phyloP scores from a whole-genome alignment of 139 green algal species.

The Monoraphidium neglectum region DNA sequence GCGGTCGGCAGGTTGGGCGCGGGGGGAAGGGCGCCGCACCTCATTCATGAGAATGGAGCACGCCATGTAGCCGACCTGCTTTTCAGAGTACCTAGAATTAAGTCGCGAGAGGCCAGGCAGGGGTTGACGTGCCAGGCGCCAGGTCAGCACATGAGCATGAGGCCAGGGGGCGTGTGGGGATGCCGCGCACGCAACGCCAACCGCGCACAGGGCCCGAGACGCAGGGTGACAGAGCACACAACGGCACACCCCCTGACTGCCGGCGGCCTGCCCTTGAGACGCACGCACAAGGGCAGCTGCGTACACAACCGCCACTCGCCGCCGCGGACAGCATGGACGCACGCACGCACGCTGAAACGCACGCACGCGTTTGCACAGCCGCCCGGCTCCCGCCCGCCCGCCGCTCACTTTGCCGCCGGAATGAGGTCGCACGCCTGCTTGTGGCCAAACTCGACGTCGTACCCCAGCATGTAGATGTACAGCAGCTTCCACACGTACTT shows the following conservation, averaged over 20 bases:
- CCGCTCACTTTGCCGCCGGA: conserved; percentile 79
- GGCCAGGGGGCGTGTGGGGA: background rate
- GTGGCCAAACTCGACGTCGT: conserved; percentile 98
- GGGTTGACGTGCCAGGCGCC: no score
- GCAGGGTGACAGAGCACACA: background rate
- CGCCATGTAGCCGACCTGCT: conserved; percentile 97
- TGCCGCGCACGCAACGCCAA: background rate
- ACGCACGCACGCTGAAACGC: no score
- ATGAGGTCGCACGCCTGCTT: conserved; percentile 97
- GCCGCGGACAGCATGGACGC: no score
- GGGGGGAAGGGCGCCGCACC: conserved; percentile 41
- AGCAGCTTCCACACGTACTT: conserved; percentile 99
- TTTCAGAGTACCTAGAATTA: conserved; percentile 98
- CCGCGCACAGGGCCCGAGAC: background rate
- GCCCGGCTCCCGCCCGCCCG: background rate
- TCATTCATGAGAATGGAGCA: conserved; percentile 91
- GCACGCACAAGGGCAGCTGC: no score
- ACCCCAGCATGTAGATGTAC: conserved; percentile 99
- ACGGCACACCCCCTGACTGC: no score
- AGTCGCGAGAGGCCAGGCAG: no score
- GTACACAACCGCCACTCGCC: no score
- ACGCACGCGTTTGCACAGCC: background rate
- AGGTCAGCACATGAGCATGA: background rate
- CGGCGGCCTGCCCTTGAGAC: no score
- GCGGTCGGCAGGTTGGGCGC: no score